Evolutionary conservation across 2,329 filamentous ascomycete genomes (phyloP), one percentile per base, ranked within the genome.

Genomic region (Cryoendolithus antarcticus): DNA sequence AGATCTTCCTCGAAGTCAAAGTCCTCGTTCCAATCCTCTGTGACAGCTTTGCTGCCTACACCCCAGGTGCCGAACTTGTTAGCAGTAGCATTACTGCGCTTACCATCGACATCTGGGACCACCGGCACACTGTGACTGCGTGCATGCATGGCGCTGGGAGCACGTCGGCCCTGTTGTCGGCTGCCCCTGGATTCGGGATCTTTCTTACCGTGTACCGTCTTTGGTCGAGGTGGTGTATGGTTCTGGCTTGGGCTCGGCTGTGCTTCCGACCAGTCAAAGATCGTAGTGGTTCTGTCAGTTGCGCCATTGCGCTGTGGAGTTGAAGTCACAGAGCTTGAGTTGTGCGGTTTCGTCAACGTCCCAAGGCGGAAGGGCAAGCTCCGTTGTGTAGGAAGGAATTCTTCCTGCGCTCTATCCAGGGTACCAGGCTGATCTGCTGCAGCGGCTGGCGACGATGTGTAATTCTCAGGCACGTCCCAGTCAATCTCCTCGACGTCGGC

Each of bases 1-100:
- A 34, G 37, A 9, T 62, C 55, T 35, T 76, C 72, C 13, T 72
- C 71, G 55, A 89, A 88, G 44, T 89, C 82, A 50, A 93, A 91
- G 57, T 93, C 85, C 46, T 88, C 82, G 50, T 89, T 85, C 85
- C 85, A 93, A 53, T 91, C 84, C 56, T 93, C 85, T 44, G 80
- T 88, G 8, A 79, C 78, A 10, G 75, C 80, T 58, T 88, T 88
- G 45, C 75, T 79, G n/a, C 80, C 77, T 32, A 86, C 64, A 2
- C 82, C 82, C 83, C 83, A 89, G 1, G 83, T 88, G 32, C 83
- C 81, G 53, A 86, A 89, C 52, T 86, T 88, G 38, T 59, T 72
- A n/a, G 73, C 53, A 59, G 67, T 58, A 63, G 81, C 53, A 58
- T 60, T 54, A 59, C 70, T 56, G 71, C 80, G 44, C 61, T 67